Evolutionary conservation across 192 early-diverging fungal species (phyloP).

Genomic region (Coemansia sp.): DNA sequence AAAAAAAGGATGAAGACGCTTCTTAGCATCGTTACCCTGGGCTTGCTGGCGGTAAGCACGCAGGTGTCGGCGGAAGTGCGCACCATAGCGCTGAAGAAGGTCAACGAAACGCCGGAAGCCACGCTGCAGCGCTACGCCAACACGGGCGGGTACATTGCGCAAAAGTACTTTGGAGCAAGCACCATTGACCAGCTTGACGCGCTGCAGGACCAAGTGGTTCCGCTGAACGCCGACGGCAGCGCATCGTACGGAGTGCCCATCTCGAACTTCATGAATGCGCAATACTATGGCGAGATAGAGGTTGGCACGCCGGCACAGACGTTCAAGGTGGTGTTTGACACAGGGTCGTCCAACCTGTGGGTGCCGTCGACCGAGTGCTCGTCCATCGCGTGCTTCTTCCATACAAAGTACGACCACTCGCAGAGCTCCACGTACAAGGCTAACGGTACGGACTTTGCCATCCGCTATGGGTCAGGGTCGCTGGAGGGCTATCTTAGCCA

Average conservation of each 20-base stretch:
- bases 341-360: slow-evolving; percentile 94
- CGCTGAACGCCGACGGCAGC: slow-evolving; percentile 56
- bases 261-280: slow-evolving; percentile 93
- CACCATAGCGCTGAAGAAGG: slow-evolving; percentile 63
- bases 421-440: slow-evolving; percentile 75
- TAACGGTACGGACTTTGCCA: slow-evolving; percentile 95
- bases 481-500: slow-evolving; percentile 92
- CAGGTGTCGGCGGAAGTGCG: slow-evolving; percentile 25
- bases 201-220: slow-evolving; percentile 51
- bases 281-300: slow-evolving; percentile 91
- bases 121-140: slow-evolving; percentile 63
- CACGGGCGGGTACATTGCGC: slow-evolving; percentile 65
- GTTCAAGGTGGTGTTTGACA: slow-evolving; percentile 93
- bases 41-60: slow-evolving; percentile 24
- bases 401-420: slow-evolving; percentile 79
- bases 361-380: slow-evolving; percentile 91
- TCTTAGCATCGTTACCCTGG: slow-evolving; percentile 38
- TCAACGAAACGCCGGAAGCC: slow-evolving; percentile 60
- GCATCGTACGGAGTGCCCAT: slow-evolving; percentile 72
- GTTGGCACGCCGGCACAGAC: slow-evolving; percentile 86
- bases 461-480: slow-evolving; percentile 89
- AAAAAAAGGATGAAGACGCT: slow-evolving; percentile 32
- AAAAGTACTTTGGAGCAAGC: slow-evolving; percentile 72
- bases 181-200: slow-evolving; percentile 33
- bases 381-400: slow-evolving; percentile 96